phyloP scores from a whole-genome alignment of 768 basidiomycete genomes.

The Suillus clintonianus region DNA sequence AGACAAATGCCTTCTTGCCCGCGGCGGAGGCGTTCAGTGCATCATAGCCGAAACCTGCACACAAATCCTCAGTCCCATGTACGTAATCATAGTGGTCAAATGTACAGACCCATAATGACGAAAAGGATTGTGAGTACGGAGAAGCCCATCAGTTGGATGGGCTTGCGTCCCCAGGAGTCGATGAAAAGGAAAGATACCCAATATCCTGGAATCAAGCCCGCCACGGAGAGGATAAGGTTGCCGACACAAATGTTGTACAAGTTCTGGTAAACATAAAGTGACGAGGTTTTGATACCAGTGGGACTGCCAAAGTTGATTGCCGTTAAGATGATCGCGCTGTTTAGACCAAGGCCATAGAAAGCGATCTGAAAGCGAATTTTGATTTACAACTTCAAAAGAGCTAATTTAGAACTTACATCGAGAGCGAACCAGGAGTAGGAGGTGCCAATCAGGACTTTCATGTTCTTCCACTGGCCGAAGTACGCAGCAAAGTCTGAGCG shows the following conservation, averaged over 20 bases:
- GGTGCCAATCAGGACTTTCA: constrained; percentile 76
- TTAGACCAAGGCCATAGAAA: constrained; percentile 88
- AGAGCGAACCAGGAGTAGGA: constrained; percentile 90
- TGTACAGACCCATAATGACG: constrained; percentile 61
- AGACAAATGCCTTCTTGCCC: constrained; percentile 64
- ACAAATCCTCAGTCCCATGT: constrained; percentile 7
- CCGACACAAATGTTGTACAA: constrained; percentile 70
- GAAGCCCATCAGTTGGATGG: constrained; percentile 83
- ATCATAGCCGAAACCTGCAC: constrained; percentile 66
- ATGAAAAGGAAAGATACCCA: constrained; percentile 58
- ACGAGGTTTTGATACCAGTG: constrained; percentile 22
- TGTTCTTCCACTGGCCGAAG: constrained; percentile 76
- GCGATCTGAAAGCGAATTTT: constrained; percentile 54
- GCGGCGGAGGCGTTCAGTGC: constrained; percentile 46
- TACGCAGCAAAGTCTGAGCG: constrained; percentile 66
- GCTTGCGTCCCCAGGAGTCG: constrained; percentile 80
- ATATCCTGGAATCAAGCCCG: constrained; percentile 84
- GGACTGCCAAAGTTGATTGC: constrained; percentile 68
- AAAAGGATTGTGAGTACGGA: constrained; percentile 64
- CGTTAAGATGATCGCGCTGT: constrained; percentile 72
- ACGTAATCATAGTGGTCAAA: not conserved
- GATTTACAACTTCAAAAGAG: not conserved
- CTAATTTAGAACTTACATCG: constrained; percentile 50
- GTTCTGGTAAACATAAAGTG: constrained; percentile 50
- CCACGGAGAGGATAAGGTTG: constrained; percentile 74